phyloP scores from a whole-genome alignment of 2,329 filamentous ascomycete genomes.

The Aspergillus sp. region DNA sequence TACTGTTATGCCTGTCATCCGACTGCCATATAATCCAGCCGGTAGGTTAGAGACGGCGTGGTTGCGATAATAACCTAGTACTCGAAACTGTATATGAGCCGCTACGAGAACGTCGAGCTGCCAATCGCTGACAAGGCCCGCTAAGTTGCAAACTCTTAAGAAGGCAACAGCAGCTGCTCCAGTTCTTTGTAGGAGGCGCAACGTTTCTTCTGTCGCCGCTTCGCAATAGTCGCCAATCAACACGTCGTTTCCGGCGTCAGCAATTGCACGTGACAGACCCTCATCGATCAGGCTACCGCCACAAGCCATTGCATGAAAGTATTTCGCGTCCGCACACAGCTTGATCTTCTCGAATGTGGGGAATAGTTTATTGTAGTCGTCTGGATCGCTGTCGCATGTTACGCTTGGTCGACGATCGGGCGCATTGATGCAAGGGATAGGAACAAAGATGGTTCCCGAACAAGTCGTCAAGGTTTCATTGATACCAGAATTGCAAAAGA shows the following conservation, averaged over 20 bases:
- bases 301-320: constrained; percentile 73
- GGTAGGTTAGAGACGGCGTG: too few relatives aligned
- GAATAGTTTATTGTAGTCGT: constrained; percentile 14
- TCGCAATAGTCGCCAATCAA: constrained; percentile 23
- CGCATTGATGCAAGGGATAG: constrained; percentile 14
- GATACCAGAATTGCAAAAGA: constrained; percentile 9
- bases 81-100: constrained; percentile 19
- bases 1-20: too few relatives aligned
- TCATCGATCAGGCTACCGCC: constrained; percentile 12
- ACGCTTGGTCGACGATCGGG: constrained; percentile 18
- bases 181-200: constrained; percentile 15
- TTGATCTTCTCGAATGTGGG: constrained; percentile 22
- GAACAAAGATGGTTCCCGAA: constrained; percentile 4
- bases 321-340: constrained; percentile 42
- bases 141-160: constrained; percentile 18
- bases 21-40: too few relatives aligned
- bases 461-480: constrained; percentile 2
- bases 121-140: constrained; percentile 15
- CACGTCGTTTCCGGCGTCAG: constrained; percentile 23
- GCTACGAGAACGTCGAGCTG: constrained; percentile 17
- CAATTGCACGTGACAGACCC: constrained; percentile 16
- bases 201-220: constrained; percentile 13
- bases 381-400: constrained; percentile 8
- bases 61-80: too few relatives aligned
- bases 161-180: constrained; percentile 22